Percentiles rank a stretch among this genome's conserved stretches.
Conservation (phyloP, 768 basidiomycete genomes). For the Imleria badia region DNA sequence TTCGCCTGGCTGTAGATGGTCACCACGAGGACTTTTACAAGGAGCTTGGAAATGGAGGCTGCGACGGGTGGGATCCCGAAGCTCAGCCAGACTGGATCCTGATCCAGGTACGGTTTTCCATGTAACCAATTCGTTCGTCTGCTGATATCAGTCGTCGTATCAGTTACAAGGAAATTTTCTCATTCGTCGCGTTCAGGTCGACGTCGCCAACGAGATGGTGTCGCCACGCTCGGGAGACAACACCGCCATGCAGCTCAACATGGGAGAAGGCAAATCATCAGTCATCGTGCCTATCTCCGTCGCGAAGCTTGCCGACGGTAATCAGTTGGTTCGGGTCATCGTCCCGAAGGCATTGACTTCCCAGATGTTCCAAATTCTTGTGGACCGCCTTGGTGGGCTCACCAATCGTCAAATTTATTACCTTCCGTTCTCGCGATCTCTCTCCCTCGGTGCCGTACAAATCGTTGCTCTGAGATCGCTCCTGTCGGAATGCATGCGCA, state of each 20-base stretch:
- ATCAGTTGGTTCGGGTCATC: constrained; percentile 45
- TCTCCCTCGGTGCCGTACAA: constrained; percentile 16
- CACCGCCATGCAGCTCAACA: constrained; percentile 48
- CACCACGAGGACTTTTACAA: constrained; percentile 31
- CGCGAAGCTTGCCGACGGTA: constrained; percentile 40
- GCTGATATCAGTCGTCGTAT: not conserved
- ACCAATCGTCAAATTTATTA: constrained; percentile 44
- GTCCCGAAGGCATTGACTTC: constrained; percentile 42
- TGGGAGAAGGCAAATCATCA: constrained; percentile 55
- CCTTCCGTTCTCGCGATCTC: constrained; percentile 46
- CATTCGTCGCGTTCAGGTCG: constrained; percentile 39
- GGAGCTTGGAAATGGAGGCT: constrained; percentile 22
- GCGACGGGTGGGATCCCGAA: constrained; percentile 17
- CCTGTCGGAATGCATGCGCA: constrained; percentile 35
- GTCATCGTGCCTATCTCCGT: constrained; percentile 46
- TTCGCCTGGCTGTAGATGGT: constrained; percentile 15
- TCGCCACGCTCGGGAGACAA: constrained; percentile 34
- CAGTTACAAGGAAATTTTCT: constrained; percentile 46
- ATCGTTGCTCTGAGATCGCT: constrained; percentile 28
- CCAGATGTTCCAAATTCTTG: constrained; percentile 49
- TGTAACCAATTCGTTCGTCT: not conserved
- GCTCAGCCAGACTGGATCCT: constrained; percentile 41
- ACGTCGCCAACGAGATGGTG: constrained; percentile 46
- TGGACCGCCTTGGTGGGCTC: constrained; percentile 41
- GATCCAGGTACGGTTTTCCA: constrained; percentile 34